Percentiles rank a stretch among this genome's conserved stretches.
These are phyloP conservation scores for Rutstroemia sp. DNA, from an alignment of 2,329 filamentous ascomycete genomes.

Conservation along the genomic window DNA sequence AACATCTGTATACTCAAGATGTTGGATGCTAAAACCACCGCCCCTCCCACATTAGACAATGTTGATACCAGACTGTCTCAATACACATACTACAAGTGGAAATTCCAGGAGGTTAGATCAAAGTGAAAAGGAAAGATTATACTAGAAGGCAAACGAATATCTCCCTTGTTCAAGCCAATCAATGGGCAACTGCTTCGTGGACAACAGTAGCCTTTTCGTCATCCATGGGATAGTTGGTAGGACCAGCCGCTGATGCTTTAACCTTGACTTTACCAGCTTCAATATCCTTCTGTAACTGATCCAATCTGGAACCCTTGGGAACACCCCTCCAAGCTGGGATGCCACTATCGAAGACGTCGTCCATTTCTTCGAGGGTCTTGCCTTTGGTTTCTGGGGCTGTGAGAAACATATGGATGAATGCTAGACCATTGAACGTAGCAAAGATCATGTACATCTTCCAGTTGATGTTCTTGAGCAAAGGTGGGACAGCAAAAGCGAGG, in stretches of 20 bases:
- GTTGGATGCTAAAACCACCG: too few species aligned
- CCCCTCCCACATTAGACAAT: too few species aligned
- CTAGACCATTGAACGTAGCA: constrained; percentile 60
- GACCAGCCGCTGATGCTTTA: constrained; percentile 10
- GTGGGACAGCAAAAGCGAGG: constrained; percentile 46
- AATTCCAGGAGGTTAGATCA: too few species aligned
- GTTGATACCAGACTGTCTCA: too few species aligned
- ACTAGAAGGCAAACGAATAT: too few species aligned
- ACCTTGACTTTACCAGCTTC: constrained; percentile 31
- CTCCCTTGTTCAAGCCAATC: too few species aligned
- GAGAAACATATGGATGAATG: constrained; percentile 51
- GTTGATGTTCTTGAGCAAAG: constrained; percentile 39
- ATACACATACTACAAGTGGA: too few species aligned
- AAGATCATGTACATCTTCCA: constrained; percentile 63
- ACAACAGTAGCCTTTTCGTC: background rate
- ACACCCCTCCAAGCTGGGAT: constrained; percentile 49
- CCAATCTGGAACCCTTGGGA: constrained; percentile 37
- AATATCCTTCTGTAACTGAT: constrained; percentile 41
- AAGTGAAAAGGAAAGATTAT: too few species aligned
- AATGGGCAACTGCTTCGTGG: too few species aligned
- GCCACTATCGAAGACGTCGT: constrained; percentile 60
- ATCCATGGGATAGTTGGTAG: background rate
- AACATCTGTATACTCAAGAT: too few species aligned
- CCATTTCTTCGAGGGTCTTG: constrained; percentile 70
- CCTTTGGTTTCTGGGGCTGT: constrained; percentile 62